Evolutionary conservation across 164 flowering plant genomes (phyloP), one percentile per base, ranked within the genome.

Genomic region (Chloranthus sessilifolius): DNA sequence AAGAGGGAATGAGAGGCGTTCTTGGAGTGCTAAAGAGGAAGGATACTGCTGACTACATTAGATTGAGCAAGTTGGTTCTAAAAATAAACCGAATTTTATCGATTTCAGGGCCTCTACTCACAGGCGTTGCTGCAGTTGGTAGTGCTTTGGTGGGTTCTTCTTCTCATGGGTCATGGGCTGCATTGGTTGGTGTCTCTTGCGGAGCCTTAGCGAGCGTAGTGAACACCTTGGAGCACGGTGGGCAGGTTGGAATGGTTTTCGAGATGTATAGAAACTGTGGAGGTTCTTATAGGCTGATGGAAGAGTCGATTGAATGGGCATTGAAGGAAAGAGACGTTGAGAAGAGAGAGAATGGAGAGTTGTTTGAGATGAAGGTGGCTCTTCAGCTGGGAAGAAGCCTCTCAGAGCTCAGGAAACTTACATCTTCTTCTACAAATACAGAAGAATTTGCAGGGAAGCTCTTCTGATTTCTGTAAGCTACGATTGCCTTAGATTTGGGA

Each of bases 161-260:
- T 24, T 25, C 45, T 37, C 24, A 5, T 8, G 49, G 28, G 40
- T 39, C 56, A 26, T 42, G 59, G 29, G 56, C 65, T 0, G 71
- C 34, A 3, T n/a, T 64, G 27, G 37, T 66, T 1, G 82, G 69
- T 0, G 59, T 69, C 0, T 46, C 50, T 1, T 69, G 59, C 0
- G 91, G 91, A 4, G 70, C 84, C 0, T 41, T 81, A 53, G 82
- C 80, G 0, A 57, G 57, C 10, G 58, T 72, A 1, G 78, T 78
- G 3, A 81, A 70, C 60, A 60, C 72, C 1, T 0, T 76, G 15
- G 75, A 76, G 56, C 88, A 76, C 41, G 88, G 83, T 7, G 79
- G 88, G 26, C 81, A 80, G 58, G 70, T 80, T 1, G 85, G 82
- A 6, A 80, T 76, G 81, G 68, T 76, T 31, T 50, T 70, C 36